Conservation (phyloP, 108 stramenopile genomes). For the Schizochytrium sp. region DNA sequence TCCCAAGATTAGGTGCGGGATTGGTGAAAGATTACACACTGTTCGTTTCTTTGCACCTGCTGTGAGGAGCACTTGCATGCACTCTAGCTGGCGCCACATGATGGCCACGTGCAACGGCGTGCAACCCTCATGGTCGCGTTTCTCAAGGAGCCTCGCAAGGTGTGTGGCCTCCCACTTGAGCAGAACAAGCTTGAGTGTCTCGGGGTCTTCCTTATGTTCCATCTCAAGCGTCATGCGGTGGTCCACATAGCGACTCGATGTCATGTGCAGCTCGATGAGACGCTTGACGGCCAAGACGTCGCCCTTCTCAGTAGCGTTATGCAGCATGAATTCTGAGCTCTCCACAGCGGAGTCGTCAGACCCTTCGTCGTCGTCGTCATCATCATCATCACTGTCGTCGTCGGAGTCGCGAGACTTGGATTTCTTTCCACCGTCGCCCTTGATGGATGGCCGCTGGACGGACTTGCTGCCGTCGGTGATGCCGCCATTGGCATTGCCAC, state of each 20-base stretch:
- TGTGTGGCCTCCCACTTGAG: background rate
- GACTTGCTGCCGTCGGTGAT: background rate
- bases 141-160: background rate
- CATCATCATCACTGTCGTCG: background rate
- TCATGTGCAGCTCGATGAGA: background rate
- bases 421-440: too few relatives aligned
- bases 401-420: too few relatives aligned
- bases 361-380: background rate
- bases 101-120: conserved; percentile 49
- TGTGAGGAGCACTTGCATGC: conserved; percentile 20
- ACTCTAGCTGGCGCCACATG: conserved; percentile 11
- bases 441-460: background rate
- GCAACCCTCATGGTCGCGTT: conserved; percentile 45
- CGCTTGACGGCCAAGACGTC: background rate
- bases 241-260: background rate
- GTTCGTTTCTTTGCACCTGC: background rate
- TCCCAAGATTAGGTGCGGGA: conserved; percentile 29
- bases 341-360: background rate
- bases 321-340: conserved; percentile 8
- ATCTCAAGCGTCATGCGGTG: background rate
- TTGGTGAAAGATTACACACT: conserved; percentile 1
- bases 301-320: conserved; percentile 24
- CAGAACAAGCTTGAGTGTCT: background rate
- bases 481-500: conserved; percentile 35
- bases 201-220: background rate